Evolutionary conservation across 1,139 yeast species (phyloP), one percentile per base, ranked within the genome.

Genomic region (Suhomyces panamericanus): DNA sequence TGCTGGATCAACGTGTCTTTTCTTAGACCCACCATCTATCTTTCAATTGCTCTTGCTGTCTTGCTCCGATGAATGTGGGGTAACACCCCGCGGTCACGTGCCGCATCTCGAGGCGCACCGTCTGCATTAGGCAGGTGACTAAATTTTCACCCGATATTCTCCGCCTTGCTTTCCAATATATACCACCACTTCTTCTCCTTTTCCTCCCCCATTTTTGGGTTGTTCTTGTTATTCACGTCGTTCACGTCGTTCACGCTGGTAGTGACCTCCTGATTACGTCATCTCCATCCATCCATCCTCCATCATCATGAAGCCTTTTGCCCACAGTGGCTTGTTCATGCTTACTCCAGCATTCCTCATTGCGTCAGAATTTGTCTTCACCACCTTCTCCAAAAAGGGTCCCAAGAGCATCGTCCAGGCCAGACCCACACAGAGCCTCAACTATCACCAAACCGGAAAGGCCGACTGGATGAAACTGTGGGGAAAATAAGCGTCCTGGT

Each of bases 321-420:
- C 52, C 39, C 50, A 54, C 39, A 55, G 58, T 10, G 53, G 54
- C 3, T 46, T 56, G 27, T 53, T 57, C 35, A 46, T 52, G 40
- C 50, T 57, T 32, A 52, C 60, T 8, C 61, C 61, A 5, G 55
- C 55, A 17, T 56, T 57, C 32, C 42, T 57, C 16, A 39, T 57
- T 13, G 54, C 55, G 14, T 51, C 58, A 3, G 61, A 57, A 27
- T 53, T 53, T 35, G 47, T 57, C 6, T 57, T 55, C 29, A 45
- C 57, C n/a, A 45, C 48, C 32, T 53, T 51, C 33, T 47, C 59
- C 9, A 45, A 50, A 16, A 47, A 52, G 22, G 55, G 55, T 0
- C 49, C 57, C 9, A 52, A 53, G 43, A 49, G 47, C 14, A 52
- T 53, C 16, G 50, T 45, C 20, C 46, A 46, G 20, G 42, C 35